Conservation (phyloP, 2,329 filamentous ascomycete species). For the Venturia aucupariae region DNA sequence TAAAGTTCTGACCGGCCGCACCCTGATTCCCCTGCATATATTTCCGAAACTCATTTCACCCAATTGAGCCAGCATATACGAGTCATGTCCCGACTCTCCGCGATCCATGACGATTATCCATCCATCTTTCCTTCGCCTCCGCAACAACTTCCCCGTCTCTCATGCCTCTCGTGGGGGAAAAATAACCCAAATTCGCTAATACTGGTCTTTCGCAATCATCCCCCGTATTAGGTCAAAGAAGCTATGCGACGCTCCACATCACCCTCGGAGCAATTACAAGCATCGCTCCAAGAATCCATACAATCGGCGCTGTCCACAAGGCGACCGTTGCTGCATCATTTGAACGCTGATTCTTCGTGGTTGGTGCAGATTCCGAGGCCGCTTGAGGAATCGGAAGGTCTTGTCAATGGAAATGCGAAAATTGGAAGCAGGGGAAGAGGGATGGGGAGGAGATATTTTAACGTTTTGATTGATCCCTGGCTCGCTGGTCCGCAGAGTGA, state of each 20-base stretch:
- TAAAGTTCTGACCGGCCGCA: neutral
- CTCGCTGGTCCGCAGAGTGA: conserved; percentile 53
- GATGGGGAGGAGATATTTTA: conserved; percentile 44
- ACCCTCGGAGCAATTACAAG: neutral
- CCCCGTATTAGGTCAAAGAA: too few relatives aligned
- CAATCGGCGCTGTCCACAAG: neutral
- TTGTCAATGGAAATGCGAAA: conserved; percentile 19
- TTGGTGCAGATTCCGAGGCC: conserved; percentile 55
- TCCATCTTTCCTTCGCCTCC: neutral
- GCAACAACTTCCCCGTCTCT: neutral
- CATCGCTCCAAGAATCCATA: neutral
- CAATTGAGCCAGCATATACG: neutral
- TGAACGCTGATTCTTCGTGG: conserved; percentile 61
- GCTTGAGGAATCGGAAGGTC: neutral
- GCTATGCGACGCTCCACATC: neutral
- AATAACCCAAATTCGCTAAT: too few relatives aligned
- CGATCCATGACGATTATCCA: neutral
- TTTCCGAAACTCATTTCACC: neutral
- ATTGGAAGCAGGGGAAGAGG: neutral
- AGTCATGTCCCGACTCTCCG: conserved; percentile 1
- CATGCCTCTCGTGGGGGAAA: too few relatives aligned
- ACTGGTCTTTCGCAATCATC: too few relatives aligned
- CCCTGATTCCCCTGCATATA: neutral
- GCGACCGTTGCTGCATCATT: conserved; percentile 48
- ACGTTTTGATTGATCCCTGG: conserved; percentile 59